Evolutionary conservation across 2,329 filamentous ascomycete genomes (phyloP), one percentile per base, ranked within the genome.

Genomic region (Biscogniauxia marginata): DNA sequence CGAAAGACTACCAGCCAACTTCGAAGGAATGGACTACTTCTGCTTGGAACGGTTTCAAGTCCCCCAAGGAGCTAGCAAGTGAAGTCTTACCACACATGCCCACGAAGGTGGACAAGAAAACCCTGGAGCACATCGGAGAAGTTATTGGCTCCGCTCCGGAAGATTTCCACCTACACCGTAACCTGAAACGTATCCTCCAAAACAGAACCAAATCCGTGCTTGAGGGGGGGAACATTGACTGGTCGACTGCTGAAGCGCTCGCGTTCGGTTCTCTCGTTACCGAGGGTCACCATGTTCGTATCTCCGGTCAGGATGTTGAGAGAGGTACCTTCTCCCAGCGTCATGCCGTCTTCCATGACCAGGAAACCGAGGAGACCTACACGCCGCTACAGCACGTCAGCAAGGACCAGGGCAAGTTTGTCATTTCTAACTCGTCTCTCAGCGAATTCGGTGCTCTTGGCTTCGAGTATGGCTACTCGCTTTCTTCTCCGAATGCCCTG

Each of bases 41-140:
- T 51, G 93, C 95, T 55, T 99, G 95, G 95, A 96, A 99, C 78
- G 93, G 93, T 61, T 98, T 99, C 86, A 98, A 98, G 81, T 96
- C 93, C 25, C 95, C 95, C 69, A 98, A 97, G 82, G 95, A 99
- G 77, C 82, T 99, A 61, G 93, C 93, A 25, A 95, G 88, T 21
- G 95, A 99, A 79, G 87, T 98, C 47, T 82, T 99, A 51, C 93
- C 93, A 50, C 95, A 99, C 78, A 85, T 91, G 67, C 88, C 91
- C 22, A 99, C 95, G 43, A 90, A 86, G 50, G 87, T 98, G 46
- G 86, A 90, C 61, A 71, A 75, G 58, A 83, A 89, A 62, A 87
- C 85, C 13, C 77, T 98, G 59, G 85, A 91, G 74, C 87, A 92
- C 75, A 91, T 99, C 71, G 93, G 87, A 55, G 82, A 89, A 70